Conservation (phyloP, 192 early-diverging fungal species). For the Entomortierella parvispora region DNA sequence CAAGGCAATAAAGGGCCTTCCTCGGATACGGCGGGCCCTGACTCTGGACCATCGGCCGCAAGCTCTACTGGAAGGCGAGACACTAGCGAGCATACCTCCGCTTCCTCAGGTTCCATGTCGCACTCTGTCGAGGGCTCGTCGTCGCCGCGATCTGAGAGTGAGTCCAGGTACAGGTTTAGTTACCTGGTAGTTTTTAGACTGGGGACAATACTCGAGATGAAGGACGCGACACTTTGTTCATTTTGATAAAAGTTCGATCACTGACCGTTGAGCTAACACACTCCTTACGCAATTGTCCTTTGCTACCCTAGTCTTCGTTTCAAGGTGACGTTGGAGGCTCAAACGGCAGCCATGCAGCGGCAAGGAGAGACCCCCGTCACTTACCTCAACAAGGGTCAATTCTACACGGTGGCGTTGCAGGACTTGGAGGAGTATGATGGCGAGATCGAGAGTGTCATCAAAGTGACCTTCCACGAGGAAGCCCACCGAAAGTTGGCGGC, state of each 20-base stretch:
- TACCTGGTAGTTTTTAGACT: no score
- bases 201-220: no score
- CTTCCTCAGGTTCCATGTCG: not conserved
- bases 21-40: conserved; percentile 1
- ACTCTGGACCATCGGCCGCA: not conserved
- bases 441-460: conserved; percentile 63
- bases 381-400: conserved; percentile 80
- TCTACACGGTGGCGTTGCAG: conserved; percentile 65
- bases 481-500: conserved; percentile 69
- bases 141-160: conserved; percentile 17
- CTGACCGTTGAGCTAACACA: not conserved
- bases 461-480: conserved; percentile 78
- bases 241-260: no score
- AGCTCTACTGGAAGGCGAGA: conserved; percentile 3
- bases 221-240: no score
- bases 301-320: conserved; percentile 28
- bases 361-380: conserved; percentile 70
- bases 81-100: conserved; percentile 13
- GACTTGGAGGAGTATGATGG: conserved; percentile 60
- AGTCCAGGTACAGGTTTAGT: conserved; percentile 13
- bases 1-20: no score
- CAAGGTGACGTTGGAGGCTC: conserved; percentile 53
- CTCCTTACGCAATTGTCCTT: not conserved
- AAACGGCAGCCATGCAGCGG: conserved; percentile 61
- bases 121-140: conserved; percentile 10